Evolutionary conservation across 2,329 filamentous ascomycete genomes (phyloP).

Genomic region (Tolypocladium album): DNA sequence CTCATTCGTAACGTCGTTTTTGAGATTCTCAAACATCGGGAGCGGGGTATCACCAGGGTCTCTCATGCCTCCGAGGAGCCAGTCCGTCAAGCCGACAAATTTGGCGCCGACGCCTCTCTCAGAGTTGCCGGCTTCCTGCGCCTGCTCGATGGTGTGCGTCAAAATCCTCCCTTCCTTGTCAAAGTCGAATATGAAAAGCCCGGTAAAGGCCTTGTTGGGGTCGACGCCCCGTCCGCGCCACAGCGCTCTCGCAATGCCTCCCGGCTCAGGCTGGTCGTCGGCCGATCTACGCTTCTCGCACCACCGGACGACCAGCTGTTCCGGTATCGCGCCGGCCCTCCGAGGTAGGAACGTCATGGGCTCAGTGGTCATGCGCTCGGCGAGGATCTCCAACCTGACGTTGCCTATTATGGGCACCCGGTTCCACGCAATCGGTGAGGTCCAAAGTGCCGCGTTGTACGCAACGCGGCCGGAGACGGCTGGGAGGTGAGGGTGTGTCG

Average conservation of each 20-base stretch:
- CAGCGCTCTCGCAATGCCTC: conserved; percentile 33
- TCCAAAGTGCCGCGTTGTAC: conserved; percentile 91
- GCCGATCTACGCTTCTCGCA: conserved; percentile 32
- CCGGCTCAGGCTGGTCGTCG: conserved; percentile 19
- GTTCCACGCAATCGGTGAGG: conserved; percentile 92
- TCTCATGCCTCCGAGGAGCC: conserved; percentile 70
- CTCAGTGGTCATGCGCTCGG: conserved; percentile 72
- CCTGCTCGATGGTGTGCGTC: conserved; percentile 89
- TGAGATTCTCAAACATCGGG: conserved; percentile 23
- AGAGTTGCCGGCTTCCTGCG: conserved; percentile 72
- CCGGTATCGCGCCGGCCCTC: conserved; percentile 46
- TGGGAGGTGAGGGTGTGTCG: conserved; percentile 79
- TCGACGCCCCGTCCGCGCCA: conserved; percentile 25
- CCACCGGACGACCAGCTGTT: conserved; percentile 89
- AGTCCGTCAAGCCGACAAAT: conserved; percentile 87
- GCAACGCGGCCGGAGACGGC: conserved; percentile 84
- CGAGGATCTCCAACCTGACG: conserved; percentile 76
- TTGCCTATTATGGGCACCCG: conserved; percentile 84
- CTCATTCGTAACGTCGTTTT: conserved; percentile 7
- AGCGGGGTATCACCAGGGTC: conserved; percentile 20
- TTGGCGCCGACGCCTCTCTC: conserved; percentile 70
- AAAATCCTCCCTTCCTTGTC: conserved; percentile 74
- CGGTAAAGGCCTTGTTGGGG: conserved; percentile 69
- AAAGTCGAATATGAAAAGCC: conserved; percentile 92
- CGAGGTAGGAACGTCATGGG: conserved; percentile 35